Conservation (phyloP, 2,329 filamentous ascomycete genomes). For the Geosmithia morbida region DNA sequence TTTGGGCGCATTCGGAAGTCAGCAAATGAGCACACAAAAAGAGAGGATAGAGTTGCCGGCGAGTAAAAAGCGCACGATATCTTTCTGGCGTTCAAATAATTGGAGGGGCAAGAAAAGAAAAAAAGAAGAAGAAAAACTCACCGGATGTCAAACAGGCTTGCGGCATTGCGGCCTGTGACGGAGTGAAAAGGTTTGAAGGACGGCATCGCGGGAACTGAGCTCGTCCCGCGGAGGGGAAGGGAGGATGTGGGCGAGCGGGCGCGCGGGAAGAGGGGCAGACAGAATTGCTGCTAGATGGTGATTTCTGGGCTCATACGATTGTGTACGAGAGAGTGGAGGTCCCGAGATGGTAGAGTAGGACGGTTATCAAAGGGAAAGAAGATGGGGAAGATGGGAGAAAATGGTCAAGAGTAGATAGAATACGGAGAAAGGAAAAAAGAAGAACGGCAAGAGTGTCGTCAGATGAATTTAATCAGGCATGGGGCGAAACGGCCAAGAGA, state of each 20-base stretch:
- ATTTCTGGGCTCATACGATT: too few relatives aligned
- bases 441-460: background rate
- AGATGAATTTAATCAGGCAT: background rate
- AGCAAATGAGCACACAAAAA: background rate
- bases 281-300: too few relatives aligned
- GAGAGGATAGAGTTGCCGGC: too few relatives aligned
- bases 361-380: background rate
- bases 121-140: slow-evolving; percentile 18
- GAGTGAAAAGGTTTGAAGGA: slow-evolving; percentile 41
- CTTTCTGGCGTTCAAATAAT: too few relatives aligned
- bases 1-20: slow-evolving; percentile 1
- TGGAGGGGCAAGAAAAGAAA: too few relatives aligned
- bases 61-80: too few relatives aligned
- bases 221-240: background rate
- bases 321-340: too few relatives aligned
- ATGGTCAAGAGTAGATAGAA: background rate
- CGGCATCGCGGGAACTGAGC: slow-evolving; percentile 25
- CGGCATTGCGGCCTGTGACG: slow-evolving; percentile 33
- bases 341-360: background rate
- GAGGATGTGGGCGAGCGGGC: background rate
- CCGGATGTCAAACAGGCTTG: slow-evolving; percentile 44
- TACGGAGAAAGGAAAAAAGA: background rate
- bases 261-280: background rate
- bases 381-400: background rate
- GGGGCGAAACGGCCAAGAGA: background rate